These are phyloP conservation scores for Chalaropsis ovoidea DNA, from an alignment of 2,329 filamentous ascomycete genomes.

Conservation along the genomic window DNA sequence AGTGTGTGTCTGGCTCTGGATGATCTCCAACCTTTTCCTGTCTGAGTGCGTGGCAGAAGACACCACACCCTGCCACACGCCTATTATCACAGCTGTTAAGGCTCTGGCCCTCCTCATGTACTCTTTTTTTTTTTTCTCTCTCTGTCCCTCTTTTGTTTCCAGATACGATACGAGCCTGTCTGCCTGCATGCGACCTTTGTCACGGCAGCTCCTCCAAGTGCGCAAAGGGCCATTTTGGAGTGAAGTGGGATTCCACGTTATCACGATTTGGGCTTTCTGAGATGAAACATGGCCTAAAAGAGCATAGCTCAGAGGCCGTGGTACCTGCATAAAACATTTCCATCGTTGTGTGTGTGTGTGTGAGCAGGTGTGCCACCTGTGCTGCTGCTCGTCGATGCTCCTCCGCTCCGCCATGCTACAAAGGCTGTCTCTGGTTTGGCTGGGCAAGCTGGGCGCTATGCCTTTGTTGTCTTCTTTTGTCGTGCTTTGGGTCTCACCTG, in stretches of 20 bases:
- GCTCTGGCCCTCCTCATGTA: neutral
- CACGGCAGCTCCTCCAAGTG: neutral
- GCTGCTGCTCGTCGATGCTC: neutral
- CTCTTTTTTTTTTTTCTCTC: neutral
- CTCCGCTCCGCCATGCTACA: neutral
- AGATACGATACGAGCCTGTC: neutral
- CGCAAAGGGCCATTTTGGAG: neutral
- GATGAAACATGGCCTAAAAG: neutral
- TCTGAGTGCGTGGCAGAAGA: neutral
- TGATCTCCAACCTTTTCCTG: neutral
- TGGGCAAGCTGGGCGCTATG: neutral
- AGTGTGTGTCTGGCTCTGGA: neutral
- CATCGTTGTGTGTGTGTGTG: neutral
- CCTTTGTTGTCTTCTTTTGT: neutral
- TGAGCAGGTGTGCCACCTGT: neutral
- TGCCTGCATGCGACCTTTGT: neutral
- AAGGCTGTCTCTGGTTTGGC: neutral
- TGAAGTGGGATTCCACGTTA: neutral
- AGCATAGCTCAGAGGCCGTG: neutral
- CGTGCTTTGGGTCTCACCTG: neutral
- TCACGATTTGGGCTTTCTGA: neutral
- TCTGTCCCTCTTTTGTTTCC: neutral
- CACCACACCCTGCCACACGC: neutral
- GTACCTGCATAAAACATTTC: slow-evolving; percentile 10
- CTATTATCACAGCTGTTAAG: neutral